Evolutionary conservation across 2,329 filamentous ascomycete species (phyloP).

Genomic region (Zymoseptoria ardabiliae): DNA sequence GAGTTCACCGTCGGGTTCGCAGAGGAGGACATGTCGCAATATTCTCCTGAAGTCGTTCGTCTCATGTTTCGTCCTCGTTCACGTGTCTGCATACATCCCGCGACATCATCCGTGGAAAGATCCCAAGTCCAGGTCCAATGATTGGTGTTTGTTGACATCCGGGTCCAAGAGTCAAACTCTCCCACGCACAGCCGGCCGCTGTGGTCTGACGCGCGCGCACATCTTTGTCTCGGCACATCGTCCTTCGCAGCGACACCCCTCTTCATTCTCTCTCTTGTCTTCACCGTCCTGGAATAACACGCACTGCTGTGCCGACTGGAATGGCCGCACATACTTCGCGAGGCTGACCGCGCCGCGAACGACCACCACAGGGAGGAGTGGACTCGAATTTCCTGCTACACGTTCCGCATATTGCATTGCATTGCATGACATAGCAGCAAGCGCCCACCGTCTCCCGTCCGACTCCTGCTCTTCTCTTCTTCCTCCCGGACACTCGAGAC

Average conservation of each 20-base stretch:
- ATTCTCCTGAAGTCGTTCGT: neutral
- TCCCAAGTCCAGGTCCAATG: neutral
- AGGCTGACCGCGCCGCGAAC: neutral
- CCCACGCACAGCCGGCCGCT: neutral
- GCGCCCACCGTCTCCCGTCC: neutral
- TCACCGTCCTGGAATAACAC: neutral
- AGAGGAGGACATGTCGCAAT: neutral
- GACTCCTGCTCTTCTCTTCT: neutral
- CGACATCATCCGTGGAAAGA: neutral
- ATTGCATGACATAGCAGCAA: neutral
- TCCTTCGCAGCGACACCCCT: neutral
- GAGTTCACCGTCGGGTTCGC: neutral
- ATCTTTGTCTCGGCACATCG: neutral
- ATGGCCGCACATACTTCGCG: neutral
- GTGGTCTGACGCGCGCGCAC: neutral
- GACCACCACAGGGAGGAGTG: neutral
- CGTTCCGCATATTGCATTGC: neutral
- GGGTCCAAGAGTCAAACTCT: neutral
- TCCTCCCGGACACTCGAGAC: neutral
- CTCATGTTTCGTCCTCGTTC: neutral
- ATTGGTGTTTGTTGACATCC: neutral
- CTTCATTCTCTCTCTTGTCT: neutral
- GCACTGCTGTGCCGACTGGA: neutral
- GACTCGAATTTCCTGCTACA: neutral
- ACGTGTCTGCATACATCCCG: neutral